Percentiles rank a stretch among this genome's conserved stretches.
Evolutionary conservation across 305 asterid species (phyloP).

Genomic region (Nicotiana rustica): DNA sequence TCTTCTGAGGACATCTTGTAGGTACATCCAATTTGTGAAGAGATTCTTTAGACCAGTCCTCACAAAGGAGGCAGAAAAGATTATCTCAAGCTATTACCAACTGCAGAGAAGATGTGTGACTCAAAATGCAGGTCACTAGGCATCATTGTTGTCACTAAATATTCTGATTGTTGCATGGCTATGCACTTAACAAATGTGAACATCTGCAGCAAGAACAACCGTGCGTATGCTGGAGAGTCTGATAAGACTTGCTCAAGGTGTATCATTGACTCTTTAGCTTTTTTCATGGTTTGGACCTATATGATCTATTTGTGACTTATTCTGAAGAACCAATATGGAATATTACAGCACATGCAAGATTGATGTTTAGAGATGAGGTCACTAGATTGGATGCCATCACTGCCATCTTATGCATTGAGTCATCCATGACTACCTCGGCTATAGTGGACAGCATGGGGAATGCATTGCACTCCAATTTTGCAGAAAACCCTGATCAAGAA

Average conservation of each 20-base stretch:
- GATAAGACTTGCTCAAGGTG: slow-evolving; percentile 99
- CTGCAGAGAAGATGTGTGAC: slow-evolving; percentile 96
- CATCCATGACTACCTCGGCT: slow-evolving; percentile 97
- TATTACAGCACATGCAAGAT: slow-evolving; percentile 90
- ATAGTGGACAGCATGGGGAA: slow-evolving; percentile 93
- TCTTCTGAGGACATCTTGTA: slow-evolving; percentile 43
- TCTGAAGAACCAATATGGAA: slow-evolving; percentile 30
- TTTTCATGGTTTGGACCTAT: slow-evolving; percentile 19
- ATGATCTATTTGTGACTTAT: slow-evolving; percentile 33
- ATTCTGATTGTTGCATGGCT: not conserved
- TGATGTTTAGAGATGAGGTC: slow-evolving; percentile 94
- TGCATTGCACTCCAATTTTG: slow-evolving; percentile 90
- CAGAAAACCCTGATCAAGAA: slow-evolving; percentile 93
- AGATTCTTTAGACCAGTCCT: slow-evolving; percentile 87
- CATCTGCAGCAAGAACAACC: slow-evolving; percentile 87
- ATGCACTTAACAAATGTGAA: slow-evolving; percentile 39
- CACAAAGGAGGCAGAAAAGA: slow-evolving; percentile 88
- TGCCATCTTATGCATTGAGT: slow-evolving; percentile 91
- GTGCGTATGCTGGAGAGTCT: slow-evolving; percentile 98
- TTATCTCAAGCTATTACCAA: slow-evolving; percentile 95
- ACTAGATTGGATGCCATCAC: slow-evolving; percentile 88
- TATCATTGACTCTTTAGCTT: slow-evolving; percentile 30
- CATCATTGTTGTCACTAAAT: not conserved
- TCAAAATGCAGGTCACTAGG: slow-evolving; percentile 83
- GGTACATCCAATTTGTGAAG: slow-evolving; percentile 86